Conservation (phyloP, 495 filamentous ascomycete genomes). For the Daldinia childiae region DNA sequence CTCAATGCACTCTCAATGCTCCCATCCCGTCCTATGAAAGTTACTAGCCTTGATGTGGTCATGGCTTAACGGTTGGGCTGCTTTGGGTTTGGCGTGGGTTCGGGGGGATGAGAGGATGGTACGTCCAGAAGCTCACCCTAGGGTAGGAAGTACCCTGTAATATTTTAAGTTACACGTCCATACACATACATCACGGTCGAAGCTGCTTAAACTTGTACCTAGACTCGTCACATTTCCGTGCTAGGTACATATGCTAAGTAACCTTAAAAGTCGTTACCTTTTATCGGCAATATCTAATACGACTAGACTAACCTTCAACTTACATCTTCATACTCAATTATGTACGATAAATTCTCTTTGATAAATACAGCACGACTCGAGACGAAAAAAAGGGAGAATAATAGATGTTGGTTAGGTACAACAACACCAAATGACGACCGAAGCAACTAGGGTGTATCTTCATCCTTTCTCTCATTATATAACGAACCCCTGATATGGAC, state of each 20-base stretch:
- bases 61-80: conserved; percentile 28
- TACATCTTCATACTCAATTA: neutral
- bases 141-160: conserved; percentile 16
- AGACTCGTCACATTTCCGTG: neutral
- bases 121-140: conserved; percentile 16
- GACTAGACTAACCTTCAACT: conserved; percentile 19
- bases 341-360: neutral
- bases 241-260: neutral
- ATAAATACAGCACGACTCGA: conserved; percentile 1
- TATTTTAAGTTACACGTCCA: conserved; percentile 1
- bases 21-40: conserved; percentile 6
- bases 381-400: neutral
- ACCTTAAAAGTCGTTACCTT: neutral
- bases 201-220: conserved; percentile 13
- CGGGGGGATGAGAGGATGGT: conserved; percentile 3
- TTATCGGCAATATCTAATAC: neutral
- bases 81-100: conserved; percentile 28
- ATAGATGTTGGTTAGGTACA: conserved; percentile 2
- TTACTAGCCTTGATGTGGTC: conserved; percentile 21
- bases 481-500: conserved; percentile 30
- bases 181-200: conserved; percentile 9
- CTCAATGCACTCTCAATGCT: neutral
- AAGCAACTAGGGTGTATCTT: conserved; percentile 6
- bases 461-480: conserved; percentile 17
- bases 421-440: conserved; percentile 21